Conservation (phyloP, 352 stramenopile species). For the Phytophthora palmivora region DNA sequence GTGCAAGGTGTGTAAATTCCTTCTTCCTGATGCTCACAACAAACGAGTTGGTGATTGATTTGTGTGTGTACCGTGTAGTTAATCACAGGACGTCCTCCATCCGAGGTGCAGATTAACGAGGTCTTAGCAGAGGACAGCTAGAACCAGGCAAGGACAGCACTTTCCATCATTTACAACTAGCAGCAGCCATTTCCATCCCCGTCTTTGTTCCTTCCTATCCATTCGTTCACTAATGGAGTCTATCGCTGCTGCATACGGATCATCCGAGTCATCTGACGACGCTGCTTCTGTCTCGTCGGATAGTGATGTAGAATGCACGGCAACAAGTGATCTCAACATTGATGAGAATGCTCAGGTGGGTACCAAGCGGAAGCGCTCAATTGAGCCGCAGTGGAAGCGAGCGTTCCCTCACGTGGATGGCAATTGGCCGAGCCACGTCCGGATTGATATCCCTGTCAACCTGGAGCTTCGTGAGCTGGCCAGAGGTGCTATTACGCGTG, state of each 20-base stretch:
- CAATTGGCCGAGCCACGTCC: conserved; percentile 85
- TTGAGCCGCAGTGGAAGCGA: conserved; percentile 57
- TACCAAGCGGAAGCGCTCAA: conserved; percentile 55
- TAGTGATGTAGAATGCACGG: conserved; percentile 16
- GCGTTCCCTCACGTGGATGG: conserved; percentile 78
- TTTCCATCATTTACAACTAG: not conserved
- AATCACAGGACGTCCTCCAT: conserved; percentile 70
- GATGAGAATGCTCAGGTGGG: conserved; percentile 4
- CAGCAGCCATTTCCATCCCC: conserved; percentile 17
- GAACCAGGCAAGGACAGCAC: not conserved
- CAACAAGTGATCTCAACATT: not conserved
- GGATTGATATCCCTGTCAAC: conserved; percentile 48
- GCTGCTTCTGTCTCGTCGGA: conserved; percentile 28
- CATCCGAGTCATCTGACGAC: conserved; percentile 32
- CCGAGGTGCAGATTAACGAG: conserved; percentile 74
- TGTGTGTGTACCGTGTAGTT: conserved; percentile 43
- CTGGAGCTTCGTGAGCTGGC: conserved; percentile 35
- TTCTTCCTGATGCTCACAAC: not conserved
- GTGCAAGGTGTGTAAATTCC: conserved; percentile 66
- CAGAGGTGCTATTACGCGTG: conserved; percentile 35
- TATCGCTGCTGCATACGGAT: conserved; percentile 44
- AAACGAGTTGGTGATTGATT: conserved; percentile 1
- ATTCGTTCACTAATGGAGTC: conserved; percentile 47
- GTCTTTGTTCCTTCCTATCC: conserved; percentile 26
- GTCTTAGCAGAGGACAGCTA: conserved; percentile 66